Evolutionary conservation across 202 grass and related monocot genomes (phyloP), one percentile per base, ranked within the genome.

Genomic region (Bolboschoenoplectus hybrid): DNA sequence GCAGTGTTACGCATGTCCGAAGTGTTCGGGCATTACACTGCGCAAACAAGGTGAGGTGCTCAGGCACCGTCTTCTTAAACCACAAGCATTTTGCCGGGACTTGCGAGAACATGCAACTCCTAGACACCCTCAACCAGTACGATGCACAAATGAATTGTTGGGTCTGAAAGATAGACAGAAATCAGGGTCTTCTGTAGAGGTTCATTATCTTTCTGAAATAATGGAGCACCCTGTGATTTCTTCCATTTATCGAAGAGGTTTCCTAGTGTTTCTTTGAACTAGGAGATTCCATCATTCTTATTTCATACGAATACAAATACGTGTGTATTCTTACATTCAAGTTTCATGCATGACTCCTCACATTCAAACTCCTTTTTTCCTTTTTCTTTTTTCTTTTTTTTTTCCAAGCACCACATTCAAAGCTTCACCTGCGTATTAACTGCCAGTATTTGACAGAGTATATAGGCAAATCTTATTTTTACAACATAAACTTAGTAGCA

Each of bases 11-110:
- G 53, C 53, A 40, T 80, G 75, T 80, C 75, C 75, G 0, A 39
- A 16, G 17, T 80, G 75, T 60, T 13, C 16, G 7, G 75, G 75
- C 8, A 60, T 80, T 80, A 80, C 14, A 10, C 36, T 58, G 6
- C 75, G 38, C 13, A 41, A 52, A 58, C 51, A 55, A 80, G 75
- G 39, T 41, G 75, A 80, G 75, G 75, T 80, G 75, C 7, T 80
- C 10, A 80, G 75, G 75, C 52, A 80, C 14, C 60, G 75, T 41
- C 53, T 80, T 58, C 52, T 57, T 9, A 80, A 60, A 41, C 60
- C 75, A 41, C 36, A 80, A 74, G 9, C 4, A 74, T 51, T 74
- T 74, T 13, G 11, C 46, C 45, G 0, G 19, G 46, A 45, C 3
- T 3, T n/a, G 46, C 40, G 20, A 51, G 71, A 51, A 52, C 19